A percentile compares a stretch with the other conserved stretches of the same genome.
Evolutionary conservation across 179 eudicot genomes (phyloP).

Genomic region (Nepenthes alata): DNA sequence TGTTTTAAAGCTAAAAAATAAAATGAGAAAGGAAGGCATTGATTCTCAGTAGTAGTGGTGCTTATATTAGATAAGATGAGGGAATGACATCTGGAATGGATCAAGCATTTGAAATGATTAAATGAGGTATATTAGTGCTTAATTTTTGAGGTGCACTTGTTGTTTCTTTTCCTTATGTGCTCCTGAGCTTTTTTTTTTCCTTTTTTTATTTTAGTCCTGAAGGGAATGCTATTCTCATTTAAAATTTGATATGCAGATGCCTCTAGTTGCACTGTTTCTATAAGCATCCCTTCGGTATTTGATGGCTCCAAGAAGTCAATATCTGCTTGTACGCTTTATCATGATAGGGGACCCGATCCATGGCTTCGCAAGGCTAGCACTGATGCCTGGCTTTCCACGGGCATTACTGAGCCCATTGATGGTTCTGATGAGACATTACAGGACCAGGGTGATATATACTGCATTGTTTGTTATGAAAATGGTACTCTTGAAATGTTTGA

Average conservation of each 20-base stretch:
- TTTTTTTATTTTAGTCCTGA: not conserved
- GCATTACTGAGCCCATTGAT: constrained; percentile 79
- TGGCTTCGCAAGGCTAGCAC: constrained; percentile 94
- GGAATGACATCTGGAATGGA: no score
- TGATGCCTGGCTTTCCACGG: constrained; percentile 99
- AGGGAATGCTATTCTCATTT: not conserved
- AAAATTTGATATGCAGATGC: constrained; percentile 42
- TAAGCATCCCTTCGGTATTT: constrained; percentile 50
- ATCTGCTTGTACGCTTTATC: constrained; percentile 80
- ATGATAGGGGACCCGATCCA: constrained; percentile 88
- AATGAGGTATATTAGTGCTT: no score
- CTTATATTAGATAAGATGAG: no score
- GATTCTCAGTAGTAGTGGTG: no score
- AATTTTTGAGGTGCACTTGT: no score
- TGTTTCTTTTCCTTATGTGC: not conserved
- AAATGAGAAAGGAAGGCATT: no score
- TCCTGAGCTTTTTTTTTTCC: not conserved
- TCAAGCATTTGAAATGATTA: no score
- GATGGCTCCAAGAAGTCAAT: constrained; percentile 54
- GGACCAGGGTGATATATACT: constrained; percentile 81
- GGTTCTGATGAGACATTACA: constrained; percentile 70
- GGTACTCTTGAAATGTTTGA: constrained; percentile 86
- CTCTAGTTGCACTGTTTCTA: constrained; percentile 63
- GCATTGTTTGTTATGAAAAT: constrained; percentile 65
- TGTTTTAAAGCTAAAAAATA: no score